Percentiles rank a stretch among this genome's conserved stretches.
These are phyloP conservation scores for Acrodontium crateriforme DNA, from an alignment of 2,329 filamentous ascomycete genomes.

Conservation along the genomic window DNA sequence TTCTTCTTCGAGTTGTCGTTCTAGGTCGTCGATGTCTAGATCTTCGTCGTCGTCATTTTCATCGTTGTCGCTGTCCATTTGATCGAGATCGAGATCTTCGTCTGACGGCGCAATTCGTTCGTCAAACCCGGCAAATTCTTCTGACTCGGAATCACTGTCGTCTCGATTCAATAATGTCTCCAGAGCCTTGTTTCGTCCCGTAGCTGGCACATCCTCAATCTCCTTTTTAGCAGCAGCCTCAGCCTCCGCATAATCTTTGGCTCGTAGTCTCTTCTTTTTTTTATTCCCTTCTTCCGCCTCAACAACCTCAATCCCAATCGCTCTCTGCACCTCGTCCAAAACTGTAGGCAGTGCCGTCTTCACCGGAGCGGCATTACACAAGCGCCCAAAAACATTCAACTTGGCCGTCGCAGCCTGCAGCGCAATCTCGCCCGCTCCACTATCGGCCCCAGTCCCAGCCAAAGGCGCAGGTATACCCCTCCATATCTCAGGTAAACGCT, in stretches of 20 bases:
- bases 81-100: too few species aligned
- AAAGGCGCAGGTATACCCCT: constrained; percentile 10
- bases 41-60: constrained; percentile 21
- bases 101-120: constrained; percentile 27
- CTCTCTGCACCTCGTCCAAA: constrained; percentile 27
- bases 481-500: constrained; percentile 30
- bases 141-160: constrained; percentile 10
- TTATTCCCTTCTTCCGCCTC: constrained; percentile 5
- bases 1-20: constrained; percentile 13
- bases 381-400: constrained; percentile 43
- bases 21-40: constrained; percentile 13
- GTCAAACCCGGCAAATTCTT: constrained; percentile 24
- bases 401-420: constrained; percentile 31
- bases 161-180: neutral
- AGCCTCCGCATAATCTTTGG: constrained; percentile 12
- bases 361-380: constrained; percentile 47
- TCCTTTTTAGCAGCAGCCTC: neutral
- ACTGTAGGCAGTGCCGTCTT: constrained; percentile 39
- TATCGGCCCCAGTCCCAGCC: too few species aligned
- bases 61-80: too few species aligned
- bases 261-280: constrained; percentile 17
- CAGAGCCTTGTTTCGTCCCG: neutral
- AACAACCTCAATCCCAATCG: constrained; percentile 20
- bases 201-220: neutral
- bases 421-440: too few species aligned